Percentiles rank a stretch among this genome's conserved stretches.
Conservation (phyloP, 176 grass and related monocot genomes). For the Rhynchospora tenuis region DNA sequence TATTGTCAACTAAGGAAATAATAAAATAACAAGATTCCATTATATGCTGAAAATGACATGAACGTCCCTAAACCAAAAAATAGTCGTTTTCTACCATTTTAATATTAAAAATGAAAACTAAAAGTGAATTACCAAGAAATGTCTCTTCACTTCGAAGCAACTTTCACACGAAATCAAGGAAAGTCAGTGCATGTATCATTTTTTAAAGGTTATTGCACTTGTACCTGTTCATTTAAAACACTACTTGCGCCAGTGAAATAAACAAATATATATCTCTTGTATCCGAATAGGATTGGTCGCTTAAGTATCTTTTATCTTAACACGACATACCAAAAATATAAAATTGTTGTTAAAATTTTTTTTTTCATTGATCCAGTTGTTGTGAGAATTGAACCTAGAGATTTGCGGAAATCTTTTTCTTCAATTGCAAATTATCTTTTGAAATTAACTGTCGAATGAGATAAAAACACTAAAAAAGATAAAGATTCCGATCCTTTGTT, state of each 20-base stretch:
- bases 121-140: neutral
- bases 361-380: neutral
- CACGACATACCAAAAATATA: neutral
- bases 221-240: neutral
- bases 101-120: neutral
- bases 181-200: neutral
- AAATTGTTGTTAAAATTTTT: neutral
- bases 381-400: neutral
- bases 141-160: neutral
- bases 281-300: no score
- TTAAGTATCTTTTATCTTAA: neutral
- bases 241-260: neutral
- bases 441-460: neutral
- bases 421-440: neutral
- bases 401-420: neutral
- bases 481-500: neutral
- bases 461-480: neutral
- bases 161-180: neutral
- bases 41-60: conserved; percentile 5
- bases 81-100: conserved; percentile 1
- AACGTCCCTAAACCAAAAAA: neutral
- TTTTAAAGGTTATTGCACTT: neutral
- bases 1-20: neutral
- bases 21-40: conserved; percentile 3
- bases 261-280: no score